Base-by-base conservation (phyloP, 164 flowering plant genomes). In the Chloranthus sessilifolius region DNA sequence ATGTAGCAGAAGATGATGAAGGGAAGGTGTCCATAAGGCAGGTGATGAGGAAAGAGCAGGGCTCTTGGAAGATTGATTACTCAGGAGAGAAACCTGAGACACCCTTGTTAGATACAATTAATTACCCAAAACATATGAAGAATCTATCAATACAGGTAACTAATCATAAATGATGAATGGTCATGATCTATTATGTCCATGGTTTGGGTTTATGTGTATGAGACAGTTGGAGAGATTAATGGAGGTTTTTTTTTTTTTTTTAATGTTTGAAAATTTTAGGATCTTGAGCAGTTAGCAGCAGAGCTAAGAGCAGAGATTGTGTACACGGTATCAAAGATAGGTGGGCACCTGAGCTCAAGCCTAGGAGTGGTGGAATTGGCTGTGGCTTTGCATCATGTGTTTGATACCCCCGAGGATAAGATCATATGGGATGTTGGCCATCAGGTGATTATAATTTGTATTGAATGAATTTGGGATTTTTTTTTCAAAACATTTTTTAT, bases 71-170 rank as follows among this genome's bases (percentile, higher is more conserved):
- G 53, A 80, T 77, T 35, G 81, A 84, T 55, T 82, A 63, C 60
- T 66, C 86, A 0, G 75, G 67, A 47, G 82, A 72, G 52, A 91
- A 76, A 55, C 98, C 92, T 1, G 50, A 52, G 1, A 91, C 98
- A 0, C 98, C 98, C 16, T 66, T 91, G 50, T 60, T 91, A 58
- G 95, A 87, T 56, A 87, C 89, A 7, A 64, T 91, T 55, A 85
- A 78, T 53, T 81, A 69, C 60, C 98, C 98, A 8, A 47, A 55
- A 22, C 92, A 87, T 46, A 82, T 87, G 95, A 90, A 83, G 74
- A 85, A 85, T 60, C 79, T 91, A 3, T 74, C 89, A 3, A 51
- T 56, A 8, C 63, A 74, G 77, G 97, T 82, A 15, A 48, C n/a
- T n/a, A n/a, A n/a, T n/a, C n/a, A n/a, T n/a, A n/a, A n/a, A n/a